Conservation (phyloP, 352 stramenopile species). For the Phytophthora aleatoria region DNA sequence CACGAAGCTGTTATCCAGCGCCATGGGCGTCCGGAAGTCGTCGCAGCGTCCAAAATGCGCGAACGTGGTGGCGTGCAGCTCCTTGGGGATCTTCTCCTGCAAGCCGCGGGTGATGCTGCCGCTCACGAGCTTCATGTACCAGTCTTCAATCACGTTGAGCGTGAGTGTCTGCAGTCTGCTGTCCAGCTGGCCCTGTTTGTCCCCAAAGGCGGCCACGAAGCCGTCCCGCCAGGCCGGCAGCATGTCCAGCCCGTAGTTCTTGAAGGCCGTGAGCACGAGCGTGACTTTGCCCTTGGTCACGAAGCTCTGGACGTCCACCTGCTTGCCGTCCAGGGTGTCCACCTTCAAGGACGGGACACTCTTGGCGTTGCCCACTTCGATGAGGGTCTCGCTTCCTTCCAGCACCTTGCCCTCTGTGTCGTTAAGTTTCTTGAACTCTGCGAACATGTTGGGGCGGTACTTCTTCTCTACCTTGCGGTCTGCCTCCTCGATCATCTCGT, state of each 20-base stretch:
- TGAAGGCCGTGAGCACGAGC: conserved; percentile 84
- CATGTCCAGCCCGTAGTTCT: conserved; percentile 87
- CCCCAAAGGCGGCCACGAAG: conserved; percentile 55
- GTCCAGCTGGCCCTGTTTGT: conserved; percentile 24
- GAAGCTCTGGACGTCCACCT: conserved; percentile 58
- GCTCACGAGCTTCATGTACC: conserved; percentile 88
- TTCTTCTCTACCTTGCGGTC: conserved; percentile 87
- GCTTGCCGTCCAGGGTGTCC: conserved; percentile 51
- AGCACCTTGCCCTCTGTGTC: conserved; percentile 84
- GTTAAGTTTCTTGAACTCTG: conserved; percentile 90
- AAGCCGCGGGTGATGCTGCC: conserved; percentile 69
- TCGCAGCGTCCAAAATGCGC: conserved; percentile 81
- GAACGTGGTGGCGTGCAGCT: conserved; percentile 59
- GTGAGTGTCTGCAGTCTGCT: conserved; percentile 58
- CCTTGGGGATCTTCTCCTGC: conserved; percentile 50
- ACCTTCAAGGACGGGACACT: conserved; percentile 61
- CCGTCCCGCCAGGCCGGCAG: conserved; percentile 75
- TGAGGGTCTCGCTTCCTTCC: conserved; percentile 52
- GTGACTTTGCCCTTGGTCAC: conserved; percentile 59
- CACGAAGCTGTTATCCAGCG: conserved; percentile 89
- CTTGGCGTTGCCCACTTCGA: conserved; percentile 62
- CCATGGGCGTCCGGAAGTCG: conserved; percentile 79
- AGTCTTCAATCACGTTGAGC: conserved; percentile 89
- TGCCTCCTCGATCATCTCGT: conserved; percentile 84
- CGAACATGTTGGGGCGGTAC: conserved; percentile 89